These are phyloP conservation scores for Gnomoniopsis sp. DNA, from an alignment of 2,329 filamentous ascomycete genomes.

Conservation along the genomic window DNA sequence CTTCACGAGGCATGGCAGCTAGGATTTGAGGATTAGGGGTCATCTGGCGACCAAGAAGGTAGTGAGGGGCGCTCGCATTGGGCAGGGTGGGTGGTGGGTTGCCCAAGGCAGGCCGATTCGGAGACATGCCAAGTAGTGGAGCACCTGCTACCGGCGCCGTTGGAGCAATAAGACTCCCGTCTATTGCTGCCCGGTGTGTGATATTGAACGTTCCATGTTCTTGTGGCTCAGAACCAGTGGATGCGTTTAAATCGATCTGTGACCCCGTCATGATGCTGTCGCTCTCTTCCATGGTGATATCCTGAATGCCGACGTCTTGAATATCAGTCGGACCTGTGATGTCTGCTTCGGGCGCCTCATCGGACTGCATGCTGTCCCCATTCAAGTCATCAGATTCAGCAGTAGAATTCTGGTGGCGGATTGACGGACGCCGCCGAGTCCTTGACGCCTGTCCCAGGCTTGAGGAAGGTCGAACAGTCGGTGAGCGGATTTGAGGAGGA, in stretches of 20 bases:
- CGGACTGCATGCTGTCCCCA: conserved; percentile 77
- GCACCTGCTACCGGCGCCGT: conserved; percentile 42
- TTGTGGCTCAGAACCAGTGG: conserved; percentile 78
- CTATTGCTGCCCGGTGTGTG: conserved; percentile 77
- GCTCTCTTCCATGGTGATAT: conserved; percentile 74
- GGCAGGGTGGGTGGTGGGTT: conserved; percentile 71
- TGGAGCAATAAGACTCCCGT: conserved; percentile 76
- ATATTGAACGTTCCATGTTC: conserved; percentile 93
- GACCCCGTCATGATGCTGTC: conserved; percentile 75
- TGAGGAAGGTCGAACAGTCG: conserved; percentile 51
- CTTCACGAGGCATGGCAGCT: conserved; percentile 90
- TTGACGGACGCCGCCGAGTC: conserved; percentile 72
- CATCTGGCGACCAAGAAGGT: conserved; percentile 71
- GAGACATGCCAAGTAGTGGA: conserved; percentile 69
- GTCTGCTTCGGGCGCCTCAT: conserved; percentile 71
- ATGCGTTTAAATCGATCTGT: conserved; percentile 70
- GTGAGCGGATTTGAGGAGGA: conserved; percentile 59
- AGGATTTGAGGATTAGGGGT: conserved; percentile 71
- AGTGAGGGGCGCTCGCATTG: conserved; percentile 71
- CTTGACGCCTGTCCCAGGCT: conserved; percentile 51
- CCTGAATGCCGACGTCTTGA: conserved; percentile 80
- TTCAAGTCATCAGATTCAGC: conserved; percentile 84
- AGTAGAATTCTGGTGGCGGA: conserved; percentile 88
- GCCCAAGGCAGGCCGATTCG: conserved; percentile 65
- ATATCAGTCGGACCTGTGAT: conserved; percentile 79